These are phyloP conservation scores for Phytomonas serpens DNA, from an alignment of 208 protist genomes.

Conservation along the genomic window DNA sequence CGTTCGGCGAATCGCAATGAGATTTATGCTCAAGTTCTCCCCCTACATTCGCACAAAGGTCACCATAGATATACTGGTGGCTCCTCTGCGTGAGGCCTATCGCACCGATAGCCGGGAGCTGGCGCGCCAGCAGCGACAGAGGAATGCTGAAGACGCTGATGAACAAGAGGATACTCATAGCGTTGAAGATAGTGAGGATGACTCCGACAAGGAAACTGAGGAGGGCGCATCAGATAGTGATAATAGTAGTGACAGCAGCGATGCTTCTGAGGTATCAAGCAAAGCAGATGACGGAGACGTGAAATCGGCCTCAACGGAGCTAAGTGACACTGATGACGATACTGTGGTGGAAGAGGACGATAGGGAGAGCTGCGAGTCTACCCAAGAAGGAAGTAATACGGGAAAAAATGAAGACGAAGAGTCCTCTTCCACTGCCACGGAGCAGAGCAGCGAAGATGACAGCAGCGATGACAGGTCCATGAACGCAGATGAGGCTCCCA, in stretches of 20 bases:
- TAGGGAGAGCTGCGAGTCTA: conserved; percentile 12
- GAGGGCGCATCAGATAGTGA: conserved; percentile 6
- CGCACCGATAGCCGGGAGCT: conserved; percentile 74
- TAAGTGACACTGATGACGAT: conserved; percentile 15
- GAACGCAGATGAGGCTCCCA: conserved; percentile 72
- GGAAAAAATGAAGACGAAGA: conserved; percentile 19
- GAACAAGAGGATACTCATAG: conserved; percentile 18
- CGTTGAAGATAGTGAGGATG: conserved; percentile 15
- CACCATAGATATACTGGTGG: conserved; percentile 61
- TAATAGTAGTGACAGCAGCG: conserved; percentile 8
- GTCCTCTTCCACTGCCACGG: conserved; percentile 3
- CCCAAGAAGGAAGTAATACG: conserved; percentile 15
- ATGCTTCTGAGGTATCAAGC: conserved; percentile 14
- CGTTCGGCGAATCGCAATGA: conserved; percentile 63
- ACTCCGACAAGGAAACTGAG: conserved; percentile 12
- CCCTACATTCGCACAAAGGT: conserved; percentile 44
- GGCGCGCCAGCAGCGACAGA: conserved; percentile 46
- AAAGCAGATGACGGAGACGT: conserved; percentile 13
- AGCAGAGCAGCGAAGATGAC: conserved; percentile 15
- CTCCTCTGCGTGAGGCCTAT: conserved; percentile 75
- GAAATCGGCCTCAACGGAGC: conserved; percentile 13
- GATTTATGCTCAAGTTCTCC: conserved; percentile 66
- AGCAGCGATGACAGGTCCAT: conserved; percentile 11
- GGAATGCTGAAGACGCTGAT: conserved; percentile 27
- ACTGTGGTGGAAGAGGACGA: conserved; percentile 17